Evolutionary conservation across 1,284 basidiomycete species (phyloP).

Genomic region (Somion occarium): DNA sequence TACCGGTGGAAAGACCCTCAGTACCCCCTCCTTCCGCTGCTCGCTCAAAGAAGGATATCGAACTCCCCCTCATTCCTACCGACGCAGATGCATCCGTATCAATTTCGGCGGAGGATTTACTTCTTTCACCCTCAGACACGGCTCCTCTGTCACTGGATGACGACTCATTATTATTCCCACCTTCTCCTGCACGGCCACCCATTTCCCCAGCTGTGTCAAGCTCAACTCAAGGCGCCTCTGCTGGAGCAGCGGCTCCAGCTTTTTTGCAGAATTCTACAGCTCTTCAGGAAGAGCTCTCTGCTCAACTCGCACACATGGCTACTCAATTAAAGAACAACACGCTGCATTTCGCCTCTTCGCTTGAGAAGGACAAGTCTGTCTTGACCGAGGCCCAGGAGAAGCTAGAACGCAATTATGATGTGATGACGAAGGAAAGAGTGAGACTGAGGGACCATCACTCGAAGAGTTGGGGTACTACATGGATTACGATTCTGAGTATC

Average conservation of each 20-base stretch:
- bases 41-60: slow-evolving; percentile 24
- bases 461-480: slow-evolving; percentile 69
- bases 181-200: background rate
- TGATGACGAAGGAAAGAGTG: slow-evolving; percentile 61
- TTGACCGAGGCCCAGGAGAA: slow-evolving; percentile 59
- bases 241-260: slow-evolving; percentile 27
- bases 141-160: slow-evolving; percentile 8
- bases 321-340: slow-evolving; percentile 73
- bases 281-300: slow-evolving; percentile 67
- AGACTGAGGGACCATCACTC: slow-evolving; percentile 59
- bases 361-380: slow-evolving; percentile 62
- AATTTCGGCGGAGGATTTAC: slow-evolving; percentile 25
- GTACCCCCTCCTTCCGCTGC: slow-evolving; percentile 16
- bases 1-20: slow-evolving; percentile 11
- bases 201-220: slow-evolving; percentile 16
- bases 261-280: slow-evolving; percentile 54
- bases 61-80: slow-evolving; percentile 2
- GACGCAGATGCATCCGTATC: slow-evolving; percentile 11
- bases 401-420: slow-evolving; percentile 65
- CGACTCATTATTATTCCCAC: background rate
- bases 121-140: slow-evolving; percentile 29
- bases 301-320: slow-evolving; percentile 75
- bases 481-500: slow-evolving; percentile 59
- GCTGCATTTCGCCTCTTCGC: slow-evolving; percentile 58
- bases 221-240: slow-evolving; percentile 24